Base-by-base conservation (phyloP, 2,329 filamentous ascomycete species). In the Fusarium sp. region DNA sequence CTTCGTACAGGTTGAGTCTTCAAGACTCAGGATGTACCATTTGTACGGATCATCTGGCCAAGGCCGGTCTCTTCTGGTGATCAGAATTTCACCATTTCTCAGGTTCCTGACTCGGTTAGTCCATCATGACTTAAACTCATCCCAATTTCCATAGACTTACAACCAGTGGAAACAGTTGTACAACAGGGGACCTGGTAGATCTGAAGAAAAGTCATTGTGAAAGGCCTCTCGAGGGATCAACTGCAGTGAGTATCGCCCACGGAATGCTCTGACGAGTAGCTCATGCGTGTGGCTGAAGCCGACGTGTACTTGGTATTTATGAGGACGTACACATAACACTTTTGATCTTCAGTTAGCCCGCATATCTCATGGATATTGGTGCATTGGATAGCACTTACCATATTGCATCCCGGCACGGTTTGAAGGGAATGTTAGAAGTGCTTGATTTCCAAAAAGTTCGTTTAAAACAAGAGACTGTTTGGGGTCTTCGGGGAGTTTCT, bases 121-220 rank as follows among this genome's bases (percentile, higher is more conserved):
- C 26, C n/a, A n/a, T 14, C 8, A 15, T 24, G 5, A 20, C 18
- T 20, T 20, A 20, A 20, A 20, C 18, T 9, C 18, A 15, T 17
- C 6, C 26, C 15, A 22, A 1, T 13, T 42, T 18, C 3, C n/a
- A 2, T 88, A 3, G 76, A 74, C 69, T 71, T 54, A 73, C 39
- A 90, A 76, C 87, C 88, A 91, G 63, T 92, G 88, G 3, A 86
- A 79, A 48, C 84, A 89, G 11, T 82, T 76, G 0, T 83, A 69
- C 0, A 88, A 64, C 0, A 92, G 75, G 2, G 81, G 73, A 0
- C 69, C 72, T 0, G 89, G 90, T 1, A 90, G 77, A 65, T 89
- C 87, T 1, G 53, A 72, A 15, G 62, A 26, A 14, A 58, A 39
- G 3, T 45, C 61, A 31, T 64, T 55, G 3, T 52, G 55, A 14